Base-by-base conservation (phyloP, 495 filamentous ascomycete genomes). In the Jackrogersella multiformis region DNA sequence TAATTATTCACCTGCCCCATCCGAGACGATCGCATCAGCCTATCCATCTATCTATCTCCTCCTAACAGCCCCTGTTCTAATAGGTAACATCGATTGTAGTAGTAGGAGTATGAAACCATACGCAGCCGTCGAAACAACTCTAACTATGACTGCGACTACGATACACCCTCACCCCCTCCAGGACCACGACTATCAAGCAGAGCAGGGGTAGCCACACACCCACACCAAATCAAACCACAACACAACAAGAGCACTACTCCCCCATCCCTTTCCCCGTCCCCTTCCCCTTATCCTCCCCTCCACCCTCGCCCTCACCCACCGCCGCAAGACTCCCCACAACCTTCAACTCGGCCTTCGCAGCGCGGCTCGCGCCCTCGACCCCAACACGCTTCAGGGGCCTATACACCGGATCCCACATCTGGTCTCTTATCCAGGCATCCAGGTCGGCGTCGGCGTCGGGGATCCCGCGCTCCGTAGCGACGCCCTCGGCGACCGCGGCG, bases 321-420 rank as follows among this genome's bases (percentile, higher is more conserved):
- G 18, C 41, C 41, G 6, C 41, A 23, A 77, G 10, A 15, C 71
- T 77, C 9, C 80, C 80, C 9, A 80, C 83, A 39, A 86, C 77
- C 26, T 85, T 83, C 59, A 87, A 64, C 76, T 90, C 86, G 0
- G 88, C 88, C 77, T 76, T 88, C 3, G 86, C 89, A 57, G 80
- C 69, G 0, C 82, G 73, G 30, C 79, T 84, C 4, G 87, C 87
- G 9, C 67, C 73, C 0, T 76, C 76, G 5, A 75, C 76, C 23
- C 81, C 76, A 1, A 92, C 85, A 23, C 78, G 78, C 69, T 79
- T 84, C 51, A 95, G 72, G 30, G 86, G 84, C 18, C 90, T 73
- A 73, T 96, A 97, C 18, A 74, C 76, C 1, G 93, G 84, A 63
- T 94, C 85, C 93, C 93, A 97, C 93, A 96, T 97, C 81, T 95